Evolutionary conservation across 306 rosid species (phyloP).

Genomic region (Notholithocarpus densiflorus): DNA sequence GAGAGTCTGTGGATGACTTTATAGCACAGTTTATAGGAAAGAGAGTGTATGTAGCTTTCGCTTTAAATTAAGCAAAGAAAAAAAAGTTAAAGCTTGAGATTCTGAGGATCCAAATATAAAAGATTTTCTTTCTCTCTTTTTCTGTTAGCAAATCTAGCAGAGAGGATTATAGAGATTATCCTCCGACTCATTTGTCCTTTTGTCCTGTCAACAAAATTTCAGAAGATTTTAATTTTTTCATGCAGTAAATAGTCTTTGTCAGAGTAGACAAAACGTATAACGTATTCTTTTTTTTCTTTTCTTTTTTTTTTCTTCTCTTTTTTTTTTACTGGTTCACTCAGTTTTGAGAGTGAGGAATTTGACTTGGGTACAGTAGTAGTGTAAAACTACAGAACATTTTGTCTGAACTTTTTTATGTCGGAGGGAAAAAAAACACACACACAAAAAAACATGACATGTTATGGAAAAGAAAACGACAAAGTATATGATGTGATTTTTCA

Average conservation of each 20-base stretch:
- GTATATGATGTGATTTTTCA: no score
- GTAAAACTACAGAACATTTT: neutral
- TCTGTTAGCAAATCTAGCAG: conserved; percentile 54
- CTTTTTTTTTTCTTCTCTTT: accelerated
- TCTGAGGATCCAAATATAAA: conserved; percentile 82
- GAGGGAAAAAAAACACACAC: neutral
- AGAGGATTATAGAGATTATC: conserved; percentile 19
- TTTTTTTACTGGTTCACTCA: neutral
- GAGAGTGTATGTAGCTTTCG: conserved; percentile 9
- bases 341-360: conserved; percentile 13
- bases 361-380: conserved; percentile 4
- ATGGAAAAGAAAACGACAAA: neutral
- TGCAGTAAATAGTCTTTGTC: conserved; percentile 24
- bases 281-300: neutral
- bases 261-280: conserved; percentile 36
- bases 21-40: neutral
- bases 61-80: conserved; percentile 31
- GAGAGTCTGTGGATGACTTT: neutral
- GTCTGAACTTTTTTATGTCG: neutral
- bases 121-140: conserved; percentile 44
- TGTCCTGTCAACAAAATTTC: conserved; percentile 38
- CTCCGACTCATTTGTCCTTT: conserved; percentile 50
- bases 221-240: conserved; percentile 1
- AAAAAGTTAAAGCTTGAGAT: conserved; percentile 55
- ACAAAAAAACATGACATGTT: neutral